Conservation (phyloP, 371 early-diverging fungal genomes). For the Mortierella sp. region DNA sequence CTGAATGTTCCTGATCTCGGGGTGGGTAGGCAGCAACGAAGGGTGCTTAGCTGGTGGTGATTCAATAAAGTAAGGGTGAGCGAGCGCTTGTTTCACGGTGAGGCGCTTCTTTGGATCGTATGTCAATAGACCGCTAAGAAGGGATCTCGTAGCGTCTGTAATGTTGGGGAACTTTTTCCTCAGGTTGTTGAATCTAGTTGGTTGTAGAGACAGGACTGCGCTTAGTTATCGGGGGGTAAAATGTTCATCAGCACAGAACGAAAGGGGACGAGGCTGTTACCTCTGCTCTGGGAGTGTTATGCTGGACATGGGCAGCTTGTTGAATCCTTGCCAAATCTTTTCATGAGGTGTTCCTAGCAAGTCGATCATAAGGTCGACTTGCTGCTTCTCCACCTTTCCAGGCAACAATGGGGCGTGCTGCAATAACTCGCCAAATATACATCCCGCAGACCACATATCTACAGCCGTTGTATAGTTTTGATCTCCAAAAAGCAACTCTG, state of each 20-base stretch:
- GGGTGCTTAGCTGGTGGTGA: constrained; percentile 71
- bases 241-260: no score
- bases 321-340: constrained; percentile 83
- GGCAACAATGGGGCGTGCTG: constrained; percentile 81
- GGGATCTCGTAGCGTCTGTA: constrained; percentile 69
- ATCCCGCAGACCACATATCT: constrained; percentile 95
- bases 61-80: constrained; percentile 83
- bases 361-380: constrained; percentile 77
- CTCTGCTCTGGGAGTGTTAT: constrained; percentile 65
- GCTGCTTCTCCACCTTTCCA: constrained; percentile 83
- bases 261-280: no score
- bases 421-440: constrained; percentile 87
- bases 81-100: constrained; percentile 75
- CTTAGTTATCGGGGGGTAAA: no score
- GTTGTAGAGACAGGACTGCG: no score
- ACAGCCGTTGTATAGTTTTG: constrained; percentile 83
- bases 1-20: constrained; percentile 67
- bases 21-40: constrained; percentile 71
- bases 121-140: constrained; percentile 81
- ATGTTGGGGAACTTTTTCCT: constrained; percentile 68
- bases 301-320: constrained; percentile 68
- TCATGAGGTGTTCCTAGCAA: constrained; percentile 84
- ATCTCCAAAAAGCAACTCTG: constrained; percentile 89
- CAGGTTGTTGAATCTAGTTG: constrained; percentile 64
- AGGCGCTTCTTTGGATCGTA: constrained; percentile 84